These are phyloP conservation scores for Chaetoscypha palmicola DNA, from an alignment of 2,329 filamentous ascomycete genomes.

Conservation along the genomic window DNA sequence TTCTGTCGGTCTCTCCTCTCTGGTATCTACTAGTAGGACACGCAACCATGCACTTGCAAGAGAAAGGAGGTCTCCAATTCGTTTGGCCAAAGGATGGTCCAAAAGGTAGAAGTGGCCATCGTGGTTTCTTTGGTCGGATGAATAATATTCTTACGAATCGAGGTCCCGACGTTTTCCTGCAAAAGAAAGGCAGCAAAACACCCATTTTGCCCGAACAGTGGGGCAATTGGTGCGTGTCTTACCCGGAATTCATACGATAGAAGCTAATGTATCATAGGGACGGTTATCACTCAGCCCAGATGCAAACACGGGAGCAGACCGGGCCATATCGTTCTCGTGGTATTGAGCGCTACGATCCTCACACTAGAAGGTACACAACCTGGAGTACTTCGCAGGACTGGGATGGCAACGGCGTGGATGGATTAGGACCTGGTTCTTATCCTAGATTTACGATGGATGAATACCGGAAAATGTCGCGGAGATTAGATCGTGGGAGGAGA, in stretches of 20 bases:
- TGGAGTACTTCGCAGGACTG: constrained; percentile 22
- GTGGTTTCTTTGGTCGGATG: constrained; percentile 27
- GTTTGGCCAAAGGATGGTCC: constrained; percentile 29
- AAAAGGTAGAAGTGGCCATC: constrained; percentile 18
- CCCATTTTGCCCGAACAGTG: constrained; percentile 25
- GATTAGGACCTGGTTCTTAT: constrained; percentile 11
- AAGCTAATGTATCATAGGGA: constrained; percentile 20
- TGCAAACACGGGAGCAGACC: constrained; percentile 7
- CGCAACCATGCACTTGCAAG: constrained; percentile 3
- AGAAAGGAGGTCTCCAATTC: constrained; percentile 18
- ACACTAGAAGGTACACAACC: constrained; percentile 22
- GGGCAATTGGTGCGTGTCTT: constrained; percentile 25
- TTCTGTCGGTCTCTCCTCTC: background rate
- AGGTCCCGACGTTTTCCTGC: constrained; percentile 37
- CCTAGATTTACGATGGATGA: constrained; percentile 24
- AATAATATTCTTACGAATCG: constrained; percentile 33
- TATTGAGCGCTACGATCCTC: constrained; percentile 26
- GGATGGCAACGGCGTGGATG: constrained; percentile 12
- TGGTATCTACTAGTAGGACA: no score
- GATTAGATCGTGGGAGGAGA: constrained; percentile 1
- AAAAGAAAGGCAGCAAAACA: constrained; percentile 12
- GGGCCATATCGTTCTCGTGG: constrained; percentile 7
- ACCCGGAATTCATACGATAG: background rate
- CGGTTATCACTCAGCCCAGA: constrained; percentile 20
- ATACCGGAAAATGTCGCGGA: constrained; percentile 11